Conservation (phyloP, 2,329 filamentous ascomycete genomes). For the Clarireedia monteithiana region DNA sequence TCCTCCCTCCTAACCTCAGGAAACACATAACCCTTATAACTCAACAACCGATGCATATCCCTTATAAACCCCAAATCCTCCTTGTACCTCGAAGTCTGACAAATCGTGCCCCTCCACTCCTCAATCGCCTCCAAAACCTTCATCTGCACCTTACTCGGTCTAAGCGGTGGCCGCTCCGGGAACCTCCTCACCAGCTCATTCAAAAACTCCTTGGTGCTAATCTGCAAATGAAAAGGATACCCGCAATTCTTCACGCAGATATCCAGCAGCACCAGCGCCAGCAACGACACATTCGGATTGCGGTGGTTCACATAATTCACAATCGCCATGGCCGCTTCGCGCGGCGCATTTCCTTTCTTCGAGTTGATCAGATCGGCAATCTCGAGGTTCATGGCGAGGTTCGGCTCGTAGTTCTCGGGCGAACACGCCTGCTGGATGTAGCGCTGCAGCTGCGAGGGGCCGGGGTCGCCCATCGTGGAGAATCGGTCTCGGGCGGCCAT, state of each 20-base stretch:
- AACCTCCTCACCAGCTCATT: slow-evolving; percentile 97
- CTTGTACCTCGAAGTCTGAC: slow-evolving; percentile 94
- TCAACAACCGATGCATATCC: slow-evolving; percentile 93
- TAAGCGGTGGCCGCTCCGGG: slow-evolving; percentile 83
- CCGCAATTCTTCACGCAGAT: slow-evolving; percentile 99
- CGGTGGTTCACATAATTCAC: slow-evolving; percentile 94
- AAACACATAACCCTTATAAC: slow-evolving; percentile 96
- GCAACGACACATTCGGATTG: slow-evolving; percentile 87
- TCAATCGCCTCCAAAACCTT: slow-evolving; percentile 95
- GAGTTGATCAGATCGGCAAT: slow-evolving; percentile 93
- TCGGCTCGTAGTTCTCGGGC: slow-evolving; percentile 95
- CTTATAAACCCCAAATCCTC: slow-evolving; percentile 93
- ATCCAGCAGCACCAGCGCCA: slow-evolving; percentile 87
- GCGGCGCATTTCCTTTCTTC: slow-evolving; percentile 92
- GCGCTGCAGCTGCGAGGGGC: slow-evolving; percentile 81
- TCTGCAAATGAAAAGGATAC: slow-evolving; percentile 97
- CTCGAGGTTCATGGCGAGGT: slow-evolving; percentile 92
- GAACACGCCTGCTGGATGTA: slow-evolving; percentile 96
- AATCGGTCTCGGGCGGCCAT: slow-evolving; percentile 95
- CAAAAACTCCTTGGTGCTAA: slow-evolving; percentile 96
- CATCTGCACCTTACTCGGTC: slow-evolving; percentile 77
- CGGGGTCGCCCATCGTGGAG: slow-evolving; percentile 69
- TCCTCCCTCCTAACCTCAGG: slow-evolving; percentile 88
- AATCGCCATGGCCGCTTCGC: slow-evolving; percentile 88
- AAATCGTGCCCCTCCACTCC: slow-evolving; percentile 97